A percentile compares a stretch with the other conserved stretches of the same genome.
Evolutionary conservation across 2,329 filamentous ascomycete species (phyloP).

Genomic region (Oidium heveae): DNA sequence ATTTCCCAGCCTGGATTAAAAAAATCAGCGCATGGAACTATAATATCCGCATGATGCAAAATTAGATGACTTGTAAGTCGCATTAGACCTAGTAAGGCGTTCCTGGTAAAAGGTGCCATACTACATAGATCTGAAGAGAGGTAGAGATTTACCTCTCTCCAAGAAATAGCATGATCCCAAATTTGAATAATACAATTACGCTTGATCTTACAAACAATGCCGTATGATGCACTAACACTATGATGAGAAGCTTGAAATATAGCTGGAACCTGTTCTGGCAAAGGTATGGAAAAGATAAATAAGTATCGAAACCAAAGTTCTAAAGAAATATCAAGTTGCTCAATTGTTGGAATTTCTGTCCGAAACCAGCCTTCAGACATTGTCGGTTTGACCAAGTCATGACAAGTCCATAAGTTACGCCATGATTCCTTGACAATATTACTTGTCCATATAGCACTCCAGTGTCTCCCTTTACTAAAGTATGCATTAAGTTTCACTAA

Average conservation of each 20-base stretch:
- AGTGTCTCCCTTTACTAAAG: conserved; percentile 19
- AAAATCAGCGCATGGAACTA: conserved; percentile 30
- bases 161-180: conserved; percentile 38
- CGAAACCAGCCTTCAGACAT: conserved; percentile 18
- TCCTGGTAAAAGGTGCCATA: conserved; percentile 10
- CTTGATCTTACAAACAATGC: conserved; percentile 35
- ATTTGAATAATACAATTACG: conserved; percentile 32
- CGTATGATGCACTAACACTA: conserved; percentile 32
- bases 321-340: conserved; percentile 20
- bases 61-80: conserved; percentile 8
- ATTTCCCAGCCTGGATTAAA: conserved; percentile 40
- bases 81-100: conserved; percentile 10
- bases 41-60: conserved; percentile 29
- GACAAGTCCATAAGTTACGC: conserved; percentile 20
- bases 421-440: conserved; percentile 20
- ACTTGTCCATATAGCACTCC: conserved; percentile 22
- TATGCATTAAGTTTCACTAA: conserved; percentile 10
- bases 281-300: conserved; percentile 22
- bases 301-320: conserved; percentile 22
- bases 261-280: conserved; percentile 20
- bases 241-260: conserved; percentile 39
- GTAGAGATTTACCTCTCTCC: conserved; percentile 21
- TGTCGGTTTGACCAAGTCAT: conserved; percentile 18
- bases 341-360: conserved; percentile 20
- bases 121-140: conserved; percentile 11